Evolutionary conservation across 371 early-diverging fungal species (phyloP).

Genomic region (Mortierella sp.): DNA sequence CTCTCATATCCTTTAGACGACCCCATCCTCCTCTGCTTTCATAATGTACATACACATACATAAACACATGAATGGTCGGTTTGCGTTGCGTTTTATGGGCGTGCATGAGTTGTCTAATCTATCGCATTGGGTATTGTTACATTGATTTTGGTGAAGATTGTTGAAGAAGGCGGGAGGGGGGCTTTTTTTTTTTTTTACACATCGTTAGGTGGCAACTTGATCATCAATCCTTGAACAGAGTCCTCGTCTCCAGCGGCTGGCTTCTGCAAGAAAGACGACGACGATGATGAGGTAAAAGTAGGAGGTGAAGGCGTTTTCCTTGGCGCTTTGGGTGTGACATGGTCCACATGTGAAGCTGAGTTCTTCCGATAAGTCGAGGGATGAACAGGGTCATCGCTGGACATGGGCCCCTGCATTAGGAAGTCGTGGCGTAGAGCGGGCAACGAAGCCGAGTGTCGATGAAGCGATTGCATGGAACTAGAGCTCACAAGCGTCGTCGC

Average conservation of each 20-base stretch:
- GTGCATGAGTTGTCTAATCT: too few species aligned
- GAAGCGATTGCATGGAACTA: slow-evolving; percentile 9
- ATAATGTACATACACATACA: too few species aligned
- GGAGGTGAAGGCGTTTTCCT: background rate
- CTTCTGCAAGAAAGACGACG: background rate
- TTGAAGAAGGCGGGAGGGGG: too few species aligned
- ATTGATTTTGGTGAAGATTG: too few species aligned
- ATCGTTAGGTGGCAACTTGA: slow-evolving; percentile 17
- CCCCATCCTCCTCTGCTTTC: too few species aligned
- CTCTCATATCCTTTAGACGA: too few species aligned
- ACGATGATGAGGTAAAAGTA: background rate
- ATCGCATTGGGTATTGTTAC: too few species aligned
- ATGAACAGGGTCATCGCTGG: background rate
- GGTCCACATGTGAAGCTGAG: background rate
- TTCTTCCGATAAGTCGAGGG: slow-evolving; percentile 1
- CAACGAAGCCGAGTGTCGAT: slow-evolving; percentile 20
- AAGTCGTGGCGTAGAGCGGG: slow-evolving; percentile 3
- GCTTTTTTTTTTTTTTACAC: too few species aligned
- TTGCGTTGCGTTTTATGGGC: too few species aligned
- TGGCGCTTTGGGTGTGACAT: background rate
- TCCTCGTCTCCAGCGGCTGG: slow-evolving; percentile 4
- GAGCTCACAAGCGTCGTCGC: slow-evolving; percentile 2
- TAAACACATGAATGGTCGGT: too few species aligned
- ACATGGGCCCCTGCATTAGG: too few species aligned
- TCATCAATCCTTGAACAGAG: slow-evolving; percentile 7